A percentile compares a stretch with the other conserved stretches of the same genome.
Evolutionary conservation across 768 basidiomycete genomes (phyloP).

Genomic region (Cystofilobasidium ferigula): DNA sequence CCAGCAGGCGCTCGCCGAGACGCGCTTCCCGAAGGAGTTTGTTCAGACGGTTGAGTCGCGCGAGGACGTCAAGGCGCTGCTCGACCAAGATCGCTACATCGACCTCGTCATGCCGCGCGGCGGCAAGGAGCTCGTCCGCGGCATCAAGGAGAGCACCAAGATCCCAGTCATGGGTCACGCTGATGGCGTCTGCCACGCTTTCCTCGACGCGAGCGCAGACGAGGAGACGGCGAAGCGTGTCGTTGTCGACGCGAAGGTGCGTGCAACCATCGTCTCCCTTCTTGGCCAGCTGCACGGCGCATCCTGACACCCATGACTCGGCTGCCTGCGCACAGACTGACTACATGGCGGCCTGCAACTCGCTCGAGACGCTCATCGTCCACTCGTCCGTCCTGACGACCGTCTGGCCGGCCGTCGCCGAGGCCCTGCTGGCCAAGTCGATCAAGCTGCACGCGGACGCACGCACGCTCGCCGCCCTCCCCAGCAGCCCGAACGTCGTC

Average conservation of each 20-base stretch:
- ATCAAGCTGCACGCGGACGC: slow-evolving; percentile 75
- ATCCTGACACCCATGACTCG: neutral
- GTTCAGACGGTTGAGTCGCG: slow-evolving; percentile 87
- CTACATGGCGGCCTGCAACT: slow-evolving; percentile 93
- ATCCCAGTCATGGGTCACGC: slow-evolving; percentile 99
- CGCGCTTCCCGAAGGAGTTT: slow-evolving; percentile 63
- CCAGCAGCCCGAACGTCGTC: slow-evolving; percentile 37
- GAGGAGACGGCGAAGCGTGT: slow-evolving; percentile 68
- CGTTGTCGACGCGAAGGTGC: slow-evolving; percentile 80
- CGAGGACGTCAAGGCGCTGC: slow-evolving; percentile 74
- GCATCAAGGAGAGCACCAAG: slow-evolving; percentile 75
- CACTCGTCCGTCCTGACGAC: slow-evolving; percentile 61
- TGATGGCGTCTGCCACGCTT: slow-evolving; percentile 85
- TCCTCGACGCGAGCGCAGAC: slow-evolving; percentile 72
- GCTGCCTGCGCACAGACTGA: slow-evolving; percentile 50
- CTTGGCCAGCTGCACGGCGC: neutral
- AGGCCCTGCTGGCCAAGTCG: slow-evolving; percentile 53
- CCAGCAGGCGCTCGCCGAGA: slow-evolving; percentile 59
- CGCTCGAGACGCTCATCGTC: slow-evolving; percentile 77
- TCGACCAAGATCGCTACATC: slow-evolving; percentile 80
- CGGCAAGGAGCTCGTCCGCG: slow-evolving; percentile 75
- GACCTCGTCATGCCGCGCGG: slow-evolving; percentile 95
- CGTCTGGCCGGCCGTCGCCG: slow-evolving; percentile 71
- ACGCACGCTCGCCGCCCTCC: slow-evolving; percentile 50
- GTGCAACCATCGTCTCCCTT: slow-evolving; percentile 17